Conservation (phyloP, 495 filamentous ascomycete genomes). For the Tetracladium setigerum region DNA sequence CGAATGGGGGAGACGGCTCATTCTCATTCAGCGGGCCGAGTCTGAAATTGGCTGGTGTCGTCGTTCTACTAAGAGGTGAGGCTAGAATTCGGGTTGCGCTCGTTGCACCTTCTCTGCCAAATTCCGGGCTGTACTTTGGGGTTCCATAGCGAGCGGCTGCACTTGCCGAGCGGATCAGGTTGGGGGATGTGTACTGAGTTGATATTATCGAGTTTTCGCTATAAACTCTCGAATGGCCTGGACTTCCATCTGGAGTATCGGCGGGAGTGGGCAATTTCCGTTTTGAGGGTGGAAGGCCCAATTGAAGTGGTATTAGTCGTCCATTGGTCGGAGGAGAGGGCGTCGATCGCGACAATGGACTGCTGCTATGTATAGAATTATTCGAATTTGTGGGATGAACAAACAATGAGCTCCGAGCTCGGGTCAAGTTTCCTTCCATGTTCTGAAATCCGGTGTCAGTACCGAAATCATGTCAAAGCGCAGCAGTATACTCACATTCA, state of each 20-base stretch:
- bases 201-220: constrained; percentile 50
- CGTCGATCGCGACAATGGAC: constrained; percentile 22
- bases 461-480: not conserved
- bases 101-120: not conserved
- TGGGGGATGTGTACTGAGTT: constrained; percentile 22
- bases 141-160: constrained; percentile 16
- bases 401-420: constrained; percentile 67
- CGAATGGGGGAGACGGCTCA: constrained; percentile 21
- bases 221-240: constrained; percentile 47
- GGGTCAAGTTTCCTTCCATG: constrained; percentile 83
- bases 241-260: constrained; percentile 24
- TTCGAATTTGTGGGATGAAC: constrained; percentile 50
- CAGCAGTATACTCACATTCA: constrained; percentile 57
- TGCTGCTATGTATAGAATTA: constrained; percentile 29
- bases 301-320: constrained; percentile 4
- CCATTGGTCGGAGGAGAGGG: constrained; percentile 19
- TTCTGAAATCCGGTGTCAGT: constrained; percentile 43
- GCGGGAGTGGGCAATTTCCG: constrained; percentile 24
- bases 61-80: constrained; percentile 7
- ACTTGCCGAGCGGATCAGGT: constrained; percentile 15
- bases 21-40: constrained; percentile 29
- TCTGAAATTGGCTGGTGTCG: constrained; percentile 10
- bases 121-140: constrained; percentile 7
- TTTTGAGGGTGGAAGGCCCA: constrained; percentile 23
- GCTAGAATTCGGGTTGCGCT: constrained; percentile 1